Conservation (phyloP, 352 stramenopile species). For the Globisporangium okanoganense region DNA sequence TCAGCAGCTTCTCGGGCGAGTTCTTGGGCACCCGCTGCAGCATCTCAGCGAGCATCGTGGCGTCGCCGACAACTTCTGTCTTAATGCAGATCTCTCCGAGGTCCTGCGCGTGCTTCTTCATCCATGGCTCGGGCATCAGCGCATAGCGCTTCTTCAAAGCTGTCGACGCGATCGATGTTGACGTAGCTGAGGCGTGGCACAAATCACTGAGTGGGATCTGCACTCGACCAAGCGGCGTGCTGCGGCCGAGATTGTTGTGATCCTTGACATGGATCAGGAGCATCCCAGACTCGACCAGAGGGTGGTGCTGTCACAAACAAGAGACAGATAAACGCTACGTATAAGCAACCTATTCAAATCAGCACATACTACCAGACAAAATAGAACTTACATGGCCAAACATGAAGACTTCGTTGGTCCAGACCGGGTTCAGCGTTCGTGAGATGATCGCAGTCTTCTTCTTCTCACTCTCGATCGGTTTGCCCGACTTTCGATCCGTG, state of each 20-base stretch:
- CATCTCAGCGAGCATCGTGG: slow-evolving; percentile 50
- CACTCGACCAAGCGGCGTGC: slow-evolving; percentile 60
- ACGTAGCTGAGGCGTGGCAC: slow-evolving; percentile 46
- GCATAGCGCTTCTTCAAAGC: slow-evolving; percentile 52
- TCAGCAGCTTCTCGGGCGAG: slow-evolving; percentile 44
- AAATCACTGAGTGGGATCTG: slow-evolving; percentile 61
- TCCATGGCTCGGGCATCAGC: slow-evolving; percentile 62
- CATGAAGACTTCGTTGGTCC: slow-evolving; percentile 55
- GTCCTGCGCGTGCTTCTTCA: slow-evolving; percentile 53
- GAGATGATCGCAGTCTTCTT: slow-evolving; percentile 65
- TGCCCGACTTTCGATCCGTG: slow-evolving; percentile 42
- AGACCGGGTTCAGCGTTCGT: slow-evolving; percentile 70
- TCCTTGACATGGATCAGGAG: slow-evolving; percentile 74
- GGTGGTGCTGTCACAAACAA: slow-evolving; percentile 34
- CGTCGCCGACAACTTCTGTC: slow-evolving; percentile 59
- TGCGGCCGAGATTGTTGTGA: slow-evolving; percentile 61
- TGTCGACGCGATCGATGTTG: slow-evolving; percentile 48
- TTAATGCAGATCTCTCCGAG: slow-evolving; percentile 64
- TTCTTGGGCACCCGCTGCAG: slow-evolving; percentile 31
- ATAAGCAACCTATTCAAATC: too few relatives aligned
- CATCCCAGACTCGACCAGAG: slow-evolving; percentile 34
- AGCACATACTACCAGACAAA: not conserved
- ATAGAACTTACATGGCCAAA: slow-evolving; percentile 50
- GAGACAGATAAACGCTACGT: not conserved
- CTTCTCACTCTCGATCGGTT: slow-evolving; percentile 55